phyloP scores from a whole-genome alignment of 2,329 filamentous ascomycete genomes.

The Epichloe scottii region DNA sequence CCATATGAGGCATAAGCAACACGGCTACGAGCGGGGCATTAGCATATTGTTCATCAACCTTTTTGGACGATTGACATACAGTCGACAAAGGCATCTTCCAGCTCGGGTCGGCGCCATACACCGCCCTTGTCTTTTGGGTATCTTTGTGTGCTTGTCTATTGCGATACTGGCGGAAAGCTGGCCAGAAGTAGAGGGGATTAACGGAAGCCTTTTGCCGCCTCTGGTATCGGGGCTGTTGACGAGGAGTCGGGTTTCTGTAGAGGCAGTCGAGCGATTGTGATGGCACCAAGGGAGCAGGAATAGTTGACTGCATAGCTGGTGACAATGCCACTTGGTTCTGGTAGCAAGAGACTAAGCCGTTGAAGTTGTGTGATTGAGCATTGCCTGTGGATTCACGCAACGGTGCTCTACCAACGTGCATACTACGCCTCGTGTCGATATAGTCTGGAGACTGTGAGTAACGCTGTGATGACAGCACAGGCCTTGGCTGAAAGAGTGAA shows the following conservation, averaged over 20 bases:
- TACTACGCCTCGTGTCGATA: slow-evolving; percentile 30
- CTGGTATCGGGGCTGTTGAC: slow-evolving; percentile 23
- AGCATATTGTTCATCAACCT: slow-evolving; percentile 7
- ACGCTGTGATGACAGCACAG: slow-evolving; percentile 38
- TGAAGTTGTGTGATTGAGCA: slow-evolving; percentile 31
- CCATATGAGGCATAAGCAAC: slow-evolving; percentile 53
- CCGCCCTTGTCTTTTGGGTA: slow-evolving; percentile 45
- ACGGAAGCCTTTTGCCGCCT: slow-evolving; percentile 24
- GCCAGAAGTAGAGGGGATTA: slow-evolving; percentile 50
- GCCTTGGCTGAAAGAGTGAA: slow-evolving; percentile 29
- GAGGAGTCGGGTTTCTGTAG: slow-evolving; percentile 24
- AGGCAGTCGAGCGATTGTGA: slow-evolving; percentile 34
- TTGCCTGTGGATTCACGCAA: slow-evolving; percentile 42
- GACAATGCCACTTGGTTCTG: slow-evolving; percentile 29
- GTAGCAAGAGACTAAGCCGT: slow-evolving; percentile 31
- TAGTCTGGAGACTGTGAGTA: slow-evolving; percentile 36
- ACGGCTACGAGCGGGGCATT: slow-evolving; percentile 30
- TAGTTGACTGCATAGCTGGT: slow-evolving; percentile 32
- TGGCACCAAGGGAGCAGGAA: slow-evolving; percentile 38
- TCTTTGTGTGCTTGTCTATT: slow-evolving; percentile 53
- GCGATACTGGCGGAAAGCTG: slow-evolving; percentile 53
- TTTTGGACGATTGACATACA: slow-evolving; percentile 27
- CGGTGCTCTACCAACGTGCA: slow-evolving; percentile 28
- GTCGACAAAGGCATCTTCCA: slow-evolving; percentile 56
- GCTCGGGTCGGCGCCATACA: slow-evolving; percentile 36